Evolutionary conservation across 179 eudicot genomes (phyloP), one percentile per base, ranked within the genome.

Genomic region (Actinidia polygama): DNA sequence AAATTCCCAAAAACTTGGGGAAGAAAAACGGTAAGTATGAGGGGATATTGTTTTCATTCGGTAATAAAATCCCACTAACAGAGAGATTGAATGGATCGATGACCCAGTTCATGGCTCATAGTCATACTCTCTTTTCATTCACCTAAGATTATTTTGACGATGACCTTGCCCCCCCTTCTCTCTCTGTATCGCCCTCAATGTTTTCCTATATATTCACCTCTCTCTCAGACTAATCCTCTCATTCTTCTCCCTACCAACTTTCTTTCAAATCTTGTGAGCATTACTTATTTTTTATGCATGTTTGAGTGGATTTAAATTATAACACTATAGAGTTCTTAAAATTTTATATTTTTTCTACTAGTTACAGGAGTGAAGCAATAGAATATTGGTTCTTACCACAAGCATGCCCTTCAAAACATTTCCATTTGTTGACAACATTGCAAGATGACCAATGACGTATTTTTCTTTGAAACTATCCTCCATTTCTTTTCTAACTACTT

Each of bases 191-290:
- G 47, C 55, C 40, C 55, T 46, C 5, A 21, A 5, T 49, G 19
- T 19, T 53, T 3, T 19, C 53, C 55, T 77, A 83, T 77, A 83
- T 57, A 77, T 77, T 46, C 75, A 77, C 54, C 50, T 9, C 26
- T 21, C 51, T 54, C 74, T 7, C 47, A n/a, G 46, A 58, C 81
- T 53, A 57, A 23, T 46, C 59, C 49, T 21, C 69, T 68, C 64
- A 36, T 14, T 40, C 51, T 51, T 50, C 62, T 47, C 19, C 53
- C 55, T 46, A n/a, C 58, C 73, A 73, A 73, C 63, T 53, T 73
- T 36, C 54, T 73, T 64, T 54, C 66, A 3, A 36, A 16, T 67
- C 81, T 78, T 9, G 19, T 59, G 6, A 10, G 80, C 69, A 66
- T 79, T 16, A 23, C 62, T 50, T 66, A 14, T 49, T 64, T 47